Base-by-base conservation (phyloP, 345 rosid genomes). In the Gynandropsis gynandra region DNA sequence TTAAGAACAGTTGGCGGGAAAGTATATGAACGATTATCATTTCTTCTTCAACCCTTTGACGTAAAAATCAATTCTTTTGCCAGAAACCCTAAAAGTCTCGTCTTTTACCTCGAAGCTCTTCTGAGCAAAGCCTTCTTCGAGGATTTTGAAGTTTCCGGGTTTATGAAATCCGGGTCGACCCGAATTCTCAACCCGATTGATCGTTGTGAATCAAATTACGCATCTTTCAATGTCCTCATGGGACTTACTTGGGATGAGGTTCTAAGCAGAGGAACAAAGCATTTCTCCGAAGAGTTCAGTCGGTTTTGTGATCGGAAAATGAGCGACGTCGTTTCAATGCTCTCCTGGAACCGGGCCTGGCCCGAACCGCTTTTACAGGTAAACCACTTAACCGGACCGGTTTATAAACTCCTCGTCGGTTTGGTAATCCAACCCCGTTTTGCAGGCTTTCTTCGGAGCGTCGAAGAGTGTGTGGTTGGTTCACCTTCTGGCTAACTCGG, bases 281-380 rank as follows among this genome's bases (percentile, higher is more conserved):
- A 87, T 74, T 87, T 82, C 79, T 82, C 89, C 14, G 97, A 83
- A 54, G 90, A 83, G 35, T 92, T 87, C 32, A 87, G 98, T 67
- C 59, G 63, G 56, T 87, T 85, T 36, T 85, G 96, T 62, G 98
- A 92, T 36, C 59, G 89, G 74, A 87, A 87, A 68, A 87, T 87
- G 97, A 87, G 82, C 29, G 95, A 87, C 51, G 87, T 92, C 59
- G 84, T 82, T 43, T 73, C 74, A 8, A 75, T 80, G 95, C 65
- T 92, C 69, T 80, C 80, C 2, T 87, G 95, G 89, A 81, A 73
- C 60, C 59, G 77, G 52, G 88, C 94, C 13, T 92, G 98, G 98
- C 78, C 95, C 17, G 94, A 92, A 68, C 81, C 88, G 16, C 47
- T 92, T 41, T 52, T 87, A 64, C 93, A 85, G 66, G 89, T 66